These are phyloP conservation scores for Trichoderma arundinaceum DNA, from an alignment of 2,329 filamentous ascomycete species.

Conservation along the genomic window DNA sequence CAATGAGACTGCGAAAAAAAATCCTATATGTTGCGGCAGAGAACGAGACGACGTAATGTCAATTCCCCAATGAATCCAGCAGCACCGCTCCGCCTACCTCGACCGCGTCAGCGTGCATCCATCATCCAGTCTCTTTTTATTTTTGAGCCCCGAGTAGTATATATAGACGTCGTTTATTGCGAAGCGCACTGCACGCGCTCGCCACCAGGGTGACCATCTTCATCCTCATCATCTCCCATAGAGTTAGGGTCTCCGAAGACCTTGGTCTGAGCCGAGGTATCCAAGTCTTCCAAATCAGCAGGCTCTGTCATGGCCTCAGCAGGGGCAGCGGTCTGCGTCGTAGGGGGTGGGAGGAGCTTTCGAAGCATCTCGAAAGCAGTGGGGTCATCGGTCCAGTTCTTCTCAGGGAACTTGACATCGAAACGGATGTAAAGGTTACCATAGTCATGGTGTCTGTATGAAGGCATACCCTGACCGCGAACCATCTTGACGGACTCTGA, in stretches of 20 bases:
- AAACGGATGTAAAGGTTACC: constrained; percentile 98
- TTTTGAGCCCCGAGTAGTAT: constrained; percentile 1
- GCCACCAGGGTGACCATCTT: constrained; percentile 73
- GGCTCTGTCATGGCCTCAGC: constrained; percentile 89
- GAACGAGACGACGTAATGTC: constrained; percentile 29
- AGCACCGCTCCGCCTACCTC: constrained; percentile 34
- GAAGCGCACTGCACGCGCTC: constrained; percentile 88
- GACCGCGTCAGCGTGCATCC: constrained; percentile 1
- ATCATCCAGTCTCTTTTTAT: background rate
- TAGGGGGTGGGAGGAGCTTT: constrained; percentile 77
- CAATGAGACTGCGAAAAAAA: constrained; percentile 33
- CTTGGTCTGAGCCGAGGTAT: constrained; percentile 67
- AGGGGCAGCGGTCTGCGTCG: constrained; percentile 70
- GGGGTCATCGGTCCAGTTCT: constrained; percentile 69
- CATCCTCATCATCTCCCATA: constrained; percentile 75
- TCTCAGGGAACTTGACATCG: constrained; percentile 93
- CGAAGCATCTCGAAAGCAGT: constrained; percentile 80
- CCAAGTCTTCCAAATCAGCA: constrained; percentile 84
- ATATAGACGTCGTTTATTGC: constrained; percentile 63
- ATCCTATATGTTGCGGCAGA: constrained; percentile 30
- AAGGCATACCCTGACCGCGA: constrained; percentile 96
- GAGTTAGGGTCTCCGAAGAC: constrained; percentile 68
- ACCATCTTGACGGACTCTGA: constrained; percentile 90
- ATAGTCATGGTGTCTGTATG: constrained; percentile 89
- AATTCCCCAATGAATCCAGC: constrained; percentile 30